Evolutionary conservation across 495 filamentous ascomycete species (phyloP), one percentile per base, ranked within the genome.

Genomic region (Neurospora sp.): DNA sequence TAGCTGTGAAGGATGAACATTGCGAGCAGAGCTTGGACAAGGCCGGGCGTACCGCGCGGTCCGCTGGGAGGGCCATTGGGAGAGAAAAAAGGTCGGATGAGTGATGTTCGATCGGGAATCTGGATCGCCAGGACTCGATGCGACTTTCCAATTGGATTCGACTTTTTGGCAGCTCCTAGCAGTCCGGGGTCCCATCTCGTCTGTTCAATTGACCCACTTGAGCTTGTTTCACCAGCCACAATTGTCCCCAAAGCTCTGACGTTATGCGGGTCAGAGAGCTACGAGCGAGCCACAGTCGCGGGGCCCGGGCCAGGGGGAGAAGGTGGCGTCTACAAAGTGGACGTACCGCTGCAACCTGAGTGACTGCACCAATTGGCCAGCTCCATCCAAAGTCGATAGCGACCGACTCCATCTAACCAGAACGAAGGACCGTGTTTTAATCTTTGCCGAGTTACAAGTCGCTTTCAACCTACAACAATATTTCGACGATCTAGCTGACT

Each of bases 11-110:
- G 10, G 74, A 44, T 3, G 77, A 79, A 74, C 80, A 80, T 73
- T 75, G 76, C n/a, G 77, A 70, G 71, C 80, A 80, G 0, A 81
- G 6, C 27, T 70, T 77, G 27, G 77, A 79, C 68, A 80, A 71
- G 53, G 75, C 76, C 10, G 75, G 73, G 74, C 80, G 78, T 73
- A 76, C 70, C 38, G 78, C 78, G 53, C 77, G 69, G 37, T 81
- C 80, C 71, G 77, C 72, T 4, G 76, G 72, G 65, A 76, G 71
- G 72, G 75, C 77, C 79, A 81, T 81, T 4, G 69, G 35, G 8
- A 35, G 2, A 18, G 4, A 5, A 4, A 22, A n/a, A 10, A 71
- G 69, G 27, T 47, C 44, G 70, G 39, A 71, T 45, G 27, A 31
- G 27, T 31, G 44, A 35, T 71, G 42, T 59, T 35, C 53, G 27